A percentile compares a stretch with the other conserved stretches of the same genome.
These are phyloP conservation scores for Saccharomyces hybrid DNA, from an alignment of 1,139 yeast species.

Conservation along the genomic window DNA sequence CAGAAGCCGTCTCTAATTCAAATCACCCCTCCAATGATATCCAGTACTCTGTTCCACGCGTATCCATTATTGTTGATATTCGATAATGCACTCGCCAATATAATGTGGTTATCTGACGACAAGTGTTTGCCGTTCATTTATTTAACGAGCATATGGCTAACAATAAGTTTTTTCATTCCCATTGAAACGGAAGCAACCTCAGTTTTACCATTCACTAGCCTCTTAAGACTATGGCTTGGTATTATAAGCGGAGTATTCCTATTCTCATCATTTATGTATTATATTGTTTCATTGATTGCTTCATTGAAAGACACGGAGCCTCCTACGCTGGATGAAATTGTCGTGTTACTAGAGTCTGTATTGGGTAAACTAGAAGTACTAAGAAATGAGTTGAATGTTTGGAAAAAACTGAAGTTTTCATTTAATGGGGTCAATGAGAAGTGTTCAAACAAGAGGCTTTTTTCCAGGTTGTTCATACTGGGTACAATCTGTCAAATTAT, in stretches of 20 bases:
- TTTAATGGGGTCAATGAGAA: not conserved
- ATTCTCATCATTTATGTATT: constrained; percentile 16
- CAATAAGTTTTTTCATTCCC: constrained; percentile 4
- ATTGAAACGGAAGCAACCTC: not conserved
- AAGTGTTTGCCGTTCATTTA: constrained; percentile 15
- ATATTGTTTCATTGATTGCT: constrained; percentile 16
- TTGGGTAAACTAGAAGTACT: constrained; percentile 20
- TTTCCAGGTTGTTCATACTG: constrained; percentile 1
- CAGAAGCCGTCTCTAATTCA: constrained; percentile 22
- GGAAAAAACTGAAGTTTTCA: constrained; percentile 2
- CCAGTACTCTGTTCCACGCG: constrained; percentile 5
- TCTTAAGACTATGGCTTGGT: constrained; percentile 17
- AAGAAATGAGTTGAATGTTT: constrained; percentile 12
- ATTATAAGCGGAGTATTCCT: constrained; percentile 13
- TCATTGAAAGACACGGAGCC: constrained; percentile 23
- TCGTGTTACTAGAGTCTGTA: constrained; percentile 24
- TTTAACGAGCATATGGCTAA: constrained; percentile 6
- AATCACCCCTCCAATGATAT: constrained; percentile 6
- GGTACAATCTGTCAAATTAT: constrained; percentile 14
- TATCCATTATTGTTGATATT: constrained; percentile 16
- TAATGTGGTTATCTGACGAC: constrained; percentile 19
- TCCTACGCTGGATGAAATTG: constrained; percentile 30
- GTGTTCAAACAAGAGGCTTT: not conserved
- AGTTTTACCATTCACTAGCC: constrained; percentile 2
- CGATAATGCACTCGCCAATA: constrained; percentile 13